phyloP scores from a whole-genome alignment of 371 early-diverging fungal genomes.

The Rhizopus delemar region DNA sequence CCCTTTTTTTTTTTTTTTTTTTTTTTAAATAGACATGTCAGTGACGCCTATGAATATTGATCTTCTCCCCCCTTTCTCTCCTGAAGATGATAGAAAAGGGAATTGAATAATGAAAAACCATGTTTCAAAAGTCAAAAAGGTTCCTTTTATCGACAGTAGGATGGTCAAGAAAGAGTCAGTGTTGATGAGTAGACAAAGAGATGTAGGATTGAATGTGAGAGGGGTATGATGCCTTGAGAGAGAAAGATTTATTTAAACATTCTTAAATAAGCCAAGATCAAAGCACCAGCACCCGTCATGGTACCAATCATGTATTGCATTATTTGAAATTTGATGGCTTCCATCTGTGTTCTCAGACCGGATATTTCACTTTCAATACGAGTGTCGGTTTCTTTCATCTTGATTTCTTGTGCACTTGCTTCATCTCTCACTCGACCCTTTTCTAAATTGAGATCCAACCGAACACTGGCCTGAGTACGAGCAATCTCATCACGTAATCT shows the following conservation, averaged over 20 bases:
- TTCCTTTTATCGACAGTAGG: too few species aligned
- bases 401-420: slow-evolving; percentile 80
- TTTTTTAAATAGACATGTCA: slow-evolving; percentile 17
- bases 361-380: slow-evolving; percentile 90
- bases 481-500: slow-evolving; percentile 83
- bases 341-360: slow-evolving; percentile 86
- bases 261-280: slow-evolving; percentile 70
- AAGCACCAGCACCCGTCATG: slow-evolving; percentile 81
- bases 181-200: too few species aligned
- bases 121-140: slow-evolving; percentile 97
- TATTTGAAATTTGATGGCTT: slow-evolving; percentile 87
- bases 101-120: slow-evolving; percentile 51
- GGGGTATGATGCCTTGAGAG: too few species aligned
- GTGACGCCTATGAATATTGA: slow-evolving; percentile 54
- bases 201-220: too few species aligned
- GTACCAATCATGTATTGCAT: slow-evolving; percentile 85
- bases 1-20: slow-evolving; percentile 8
- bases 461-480: slow-evolving; percentile 84
- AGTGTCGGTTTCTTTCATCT: slow-evolving; percentile 85
- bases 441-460: slow-evolving; percentile 88
- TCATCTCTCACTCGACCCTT: slow-evolving; percentile 89
- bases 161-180: too few species aligned
- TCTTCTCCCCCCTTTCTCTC: slow-evolving; percentile 2
- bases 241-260: slow-evolving; percentile 54
- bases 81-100: slow-evolving; percentile 39